Percentiles rank a stretch among this genome's conserved stretches.
Conservation (phyloP, 176 grass and related monocot species). For the Raddia guianensis region DNA sequence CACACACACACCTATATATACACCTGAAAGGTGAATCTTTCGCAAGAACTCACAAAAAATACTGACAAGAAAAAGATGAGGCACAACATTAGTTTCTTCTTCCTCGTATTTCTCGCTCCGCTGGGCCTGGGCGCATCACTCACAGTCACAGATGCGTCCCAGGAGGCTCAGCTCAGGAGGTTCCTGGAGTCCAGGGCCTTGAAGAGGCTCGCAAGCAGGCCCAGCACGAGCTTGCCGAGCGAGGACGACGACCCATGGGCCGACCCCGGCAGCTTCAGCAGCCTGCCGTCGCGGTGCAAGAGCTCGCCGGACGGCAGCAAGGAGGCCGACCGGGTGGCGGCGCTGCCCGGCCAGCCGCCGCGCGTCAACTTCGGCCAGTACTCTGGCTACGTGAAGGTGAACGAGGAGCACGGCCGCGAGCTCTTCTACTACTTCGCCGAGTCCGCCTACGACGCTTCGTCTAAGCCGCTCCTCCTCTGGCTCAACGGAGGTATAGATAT, state of each 20-base stretch:
- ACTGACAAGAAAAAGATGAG: slow-evolving; percentile 10
- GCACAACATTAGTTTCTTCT: neutral
- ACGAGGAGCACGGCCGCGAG: slow-evolving; percentile 31
- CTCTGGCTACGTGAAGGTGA: slow-evolving; percentile 53
- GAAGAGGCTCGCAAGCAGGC: neutral
- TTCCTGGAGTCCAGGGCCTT: slow-evolving; percentile 27
- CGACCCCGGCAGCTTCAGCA: slow-evolving; percentile 1
- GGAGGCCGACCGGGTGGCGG: slow-evolving; percentile 39
- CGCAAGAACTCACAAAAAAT: neutral
- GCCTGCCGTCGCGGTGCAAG: neutral
- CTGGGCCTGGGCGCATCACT: slow-evolving; percentile 12
- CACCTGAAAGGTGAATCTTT: neutral
- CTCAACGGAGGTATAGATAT: slow-evolving; percentile 55
- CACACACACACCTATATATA: neutral
- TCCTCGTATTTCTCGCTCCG: slow-evolving; percentile 12
- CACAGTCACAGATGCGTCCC: slow-evolving; percentile 1
- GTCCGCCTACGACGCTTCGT: slow-evolving; percentile 7
- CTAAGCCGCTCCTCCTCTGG: slow-evolving; percentile 63
- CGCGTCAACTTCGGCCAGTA: slow-evolving; percentile 51
- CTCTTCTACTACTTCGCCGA: slow-evolving; percentile 74
- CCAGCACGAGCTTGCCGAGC: neutral
- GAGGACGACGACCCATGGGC: slow-evolving; percentile 10
- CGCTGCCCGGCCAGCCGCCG: slow-evolving; percentile 51
- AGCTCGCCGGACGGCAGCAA: neutral
- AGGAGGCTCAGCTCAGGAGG: slow-evolving; percentile 34